Conservation (phyloP, 1,284 basidiomycete species). For the Somion occarium region DNA sequence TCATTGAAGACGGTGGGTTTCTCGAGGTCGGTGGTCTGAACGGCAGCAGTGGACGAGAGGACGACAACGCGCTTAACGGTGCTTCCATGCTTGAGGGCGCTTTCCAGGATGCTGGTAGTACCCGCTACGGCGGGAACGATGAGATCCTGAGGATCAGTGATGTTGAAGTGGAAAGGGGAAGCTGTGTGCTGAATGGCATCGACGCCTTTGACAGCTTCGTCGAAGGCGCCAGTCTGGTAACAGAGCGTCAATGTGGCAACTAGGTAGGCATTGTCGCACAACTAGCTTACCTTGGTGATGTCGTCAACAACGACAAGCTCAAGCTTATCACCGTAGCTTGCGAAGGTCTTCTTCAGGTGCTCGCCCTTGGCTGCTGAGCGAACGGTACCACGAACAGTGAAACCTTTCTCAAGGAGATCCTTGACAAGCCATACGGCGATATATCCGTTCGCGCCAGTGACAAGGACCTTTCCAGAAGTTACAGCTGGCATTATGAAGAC, state of each 20-base stretch:
- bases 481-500: constrained; percentile 6
- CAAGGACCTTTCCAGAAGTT: constrained; percentile 23
- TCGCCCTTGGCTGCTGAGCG: constrained; percentile 40
- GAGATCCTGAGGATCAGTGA: constrained; percentile 22
- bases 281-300: constrained; percentile 26
- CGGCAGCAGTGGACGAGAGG: constrained; percentile 49
- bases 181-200: constrained; percentile 37
- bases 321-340: constrained; percentile 1
- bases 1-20: constrained; percentile 27
- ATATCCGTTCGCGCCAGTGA: constrained; percentile 28
- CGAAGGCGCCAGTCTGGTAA: constrained; percentile 44
- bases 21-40: constrained; percentile 29
- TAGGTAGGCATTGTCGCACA: too few species aligned
- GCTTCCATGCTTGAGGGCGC: constrained; percentile 24
- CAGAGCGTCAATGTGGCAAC: too few species aligned
- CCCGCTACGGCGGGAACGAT: constrained; percentile 22
- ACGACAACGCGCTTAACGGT: constrained; percentile 59
- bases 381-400: constrained; percentile 44
- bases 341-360: constrained; percentile 27
- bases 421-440: constrained; percentile 29
- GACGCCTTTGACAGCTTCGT: constrained; percentile 33
- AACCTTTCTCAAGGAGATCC: constrained; percentile 27
- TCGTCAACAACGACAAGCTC: constrained; percentile 9
- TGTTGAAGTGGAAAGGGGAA: constrained; percentile 29
- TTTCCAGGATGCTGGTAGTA: constrained; percentile 16